Percentiles rank a stretch among this genome's conserved stretches.
phyloP scores from a whole-genome alignment of 1,284 basidiomycete genomes.

The Cutaneotrichosporon spelunceum region DNA sequence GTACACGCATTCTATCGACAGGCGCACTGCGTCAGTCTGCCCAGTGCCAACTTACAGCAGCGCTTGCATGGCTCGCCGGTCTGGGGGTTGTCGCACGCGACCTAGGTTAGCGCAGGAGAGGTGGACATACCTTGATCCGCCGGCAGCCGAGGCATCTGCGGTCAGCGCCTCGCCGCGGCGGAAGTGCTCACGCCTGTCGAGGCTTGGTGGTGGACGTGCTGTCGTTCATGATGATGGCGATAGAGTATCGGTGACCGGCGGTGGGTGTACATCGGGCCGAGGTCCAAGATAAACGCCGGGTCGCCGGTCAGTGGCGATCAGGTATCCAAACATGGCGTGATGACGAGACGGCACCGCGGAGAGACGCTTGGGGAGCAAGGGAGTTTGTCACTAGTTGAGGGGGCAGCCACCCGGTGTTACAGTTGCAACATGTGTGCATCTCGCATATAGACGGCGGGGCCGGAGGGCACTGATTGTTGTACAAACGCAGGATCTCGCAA shows the following conservation, averaged over 20 bases:
- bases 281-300: neutral
- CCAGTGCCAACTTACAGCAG: neutral
- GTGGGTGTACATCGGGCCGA: no score
- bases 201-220: neutral
- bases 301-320: neutral
- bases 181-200: neutral
- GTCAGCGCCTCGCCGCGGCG: neutral
- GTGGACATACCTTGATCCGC: neutral
- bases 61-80: neutral
- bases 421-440: no score
- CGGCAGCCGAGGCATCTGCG: neutral
- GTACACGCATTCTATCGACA: neutral
- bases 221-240: neutral
- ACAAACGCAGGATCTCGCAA: no score
- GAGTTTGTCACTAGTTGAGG: no score
- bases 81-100: neutral
- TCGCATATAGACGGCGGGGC: no score
- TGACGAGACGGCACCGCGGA: neutral
- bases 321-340: neutral
- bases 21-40: neutral
- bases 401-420: no score
- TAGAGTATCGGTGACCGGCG: neutral
- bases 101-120: neutral
- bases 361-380: no score
- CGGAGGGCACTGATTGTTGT: no score